phyloP scores from a whole-genome alignment of 495 filamentous ascomycete species.

The Annulohypoxylon maeteangense region DNA sequence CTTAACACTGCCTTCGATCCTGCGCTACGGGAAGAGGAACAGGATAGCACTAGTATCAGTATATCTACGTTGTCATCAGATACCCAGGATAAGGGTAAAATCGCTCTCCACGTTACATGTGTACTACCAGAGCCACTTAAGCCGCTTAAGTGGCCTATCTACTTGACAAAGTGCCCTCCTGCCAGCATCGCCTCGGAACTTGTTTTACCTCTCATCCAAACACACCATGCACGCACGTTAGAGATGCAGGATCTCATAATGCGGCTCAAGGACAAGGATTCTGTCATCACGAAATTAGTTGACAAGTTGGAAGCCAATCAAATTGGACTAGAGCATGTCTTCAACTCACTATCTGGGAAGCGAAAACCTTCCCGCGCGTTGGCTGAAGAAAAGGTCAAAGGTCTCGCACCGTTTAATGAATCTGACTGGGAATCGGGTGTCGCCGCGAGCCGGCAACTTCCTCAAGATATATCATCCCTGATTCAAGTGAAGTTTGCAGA shows the following conservation, averaged over 20 bases:
- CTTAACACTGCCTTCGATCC: constrained; percentile 69
- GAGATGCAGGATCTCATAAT: constrained; percentile 66
- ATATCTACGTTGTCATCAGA: constrained; percentile 41
- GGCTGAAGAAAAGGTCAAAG: constrained; percentile 64
- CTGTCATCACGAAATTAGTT: constrained; percentile 75
- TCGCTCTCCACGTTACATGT: constrained; percentile 69
- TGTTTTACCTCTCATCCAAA: constrained; percentile 74
- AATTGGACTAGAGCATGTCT: constrained; percentile 73
- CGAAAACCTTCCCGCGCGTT: constrained; percentile 56
- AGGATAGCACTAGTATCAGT: constrained; percentile 51
- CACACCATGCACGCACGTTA: constrained; percentile 61
- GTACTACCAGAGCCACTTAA: constrained; percentile 73
- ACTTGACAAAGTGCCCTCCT: constrained; percentile 65
- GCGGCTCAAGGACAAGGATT: constrained; percentile 79
- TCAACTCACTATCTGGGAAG: constrained; percentile 71
- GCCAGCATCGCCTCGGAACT: constrained; percentile 68
- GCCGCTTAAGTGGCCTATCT: constrained; percentile 75
- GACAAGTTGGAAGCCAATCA: constrained; percentile 81
- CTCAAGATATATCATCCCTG: constrained; percentile 50
- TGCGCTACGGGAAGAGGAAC: constrained; percentile 53
- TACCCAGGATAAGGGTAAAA: constrained; percentile 41
- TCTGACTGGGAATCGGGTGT: constrained; percentile 56
- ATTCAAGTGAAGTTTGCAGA: constrained; percentile 51
- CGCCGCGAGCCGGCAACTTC: constrained; percentile 40
- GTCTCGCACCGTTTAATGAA: constrained; percentile 64